Base-by-base conservation (phyloP, 495 filamentous ascomycete species). In the Trichoderma asperelloides region DNA sequence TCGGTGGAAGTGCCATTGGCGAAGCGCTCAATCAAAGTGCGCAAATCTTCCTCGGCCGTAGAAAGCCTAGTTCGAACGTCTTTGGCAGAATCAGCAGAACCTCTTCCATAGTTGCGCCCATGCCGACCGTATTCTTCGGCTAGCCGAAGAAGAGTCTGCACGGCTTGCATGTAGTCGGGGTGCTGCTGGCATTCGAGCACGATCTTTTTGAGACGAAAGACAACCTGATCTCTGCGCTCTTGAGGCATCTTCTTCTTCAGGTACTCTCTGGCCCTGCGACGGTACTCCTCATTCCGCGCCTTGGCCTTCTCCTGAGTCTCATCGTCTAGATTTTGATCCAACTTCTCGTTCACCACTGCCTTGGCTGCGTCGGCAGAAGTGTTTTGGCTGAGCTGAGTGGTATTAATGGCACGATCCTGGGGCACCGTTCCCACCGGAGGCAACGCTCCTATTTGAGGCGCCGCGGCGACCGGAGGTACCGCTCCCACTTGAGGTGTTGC, bases 181-280 rank as follows among this genome's bases (percentile, higher is more conserved):
- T 97, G 95, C 47, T 92, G 88, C 75, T 98, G 95, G 66, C 96
- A 89, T 81, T 98, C 95, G 66, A 97, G 83, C 30, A 98, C 79
- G 91, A 98, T 96, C 85, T 97, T 98, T 87, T 97, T 98, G 67
- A 98, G 76, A 62, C 95, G 90, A 84, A 87, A 97, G 71, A 97
- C 87, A 28, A 87, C 87, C 81, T 96, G 94, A 2, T 98, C 93
- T 37, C 94, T 92, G 67, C 96, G 92, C 78, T 98, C 94, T 80
- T 93, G 81, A 0, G 95, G 94, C 75, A 98, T 81, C 82, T 97
- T 98, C 64, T 86, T 82, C 18, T 82, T 81, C 28, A 97, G 74
- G 72, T 97, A 98, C 66, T 89, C 84, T 73, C 82, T 87, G 30
- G 87, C 82, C 62, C 84, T 84, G 37, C 86, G 83, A 3, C 82